Percentiles rank a stretch among this genome's conserved stretches.
These are phyloP conservation scores for Gilbertella persicaria DNA, from an alignment of 371 early-diverging fungal genomes.

Conservation along the genomic window DNA sequence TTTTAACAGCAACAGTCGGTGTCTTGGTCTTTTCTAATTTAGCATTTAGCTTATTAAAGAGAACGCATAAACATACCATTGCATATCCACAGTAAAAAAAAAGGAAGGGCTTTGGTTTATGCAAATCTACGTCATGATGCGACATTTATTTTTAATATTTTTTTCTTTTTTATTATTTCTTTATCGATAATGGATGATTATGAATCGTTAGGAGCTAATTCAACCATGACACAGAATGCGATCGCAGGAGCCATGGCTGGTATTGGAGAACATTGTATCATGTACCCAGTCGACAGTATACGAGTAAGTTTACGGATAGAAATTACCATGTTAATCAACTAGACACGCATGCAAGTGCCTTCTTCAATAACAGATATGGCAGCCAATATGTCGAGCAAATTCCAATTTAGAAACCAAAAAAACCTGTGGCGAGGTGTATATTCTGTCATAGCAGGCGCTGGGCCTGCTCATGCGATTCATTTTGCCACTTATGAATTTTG, in stretches of 20 bases:
- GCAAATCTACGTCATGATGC: background rate
- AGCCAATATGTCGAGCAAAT: too few species aligned
- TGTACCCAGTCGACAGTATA: conserved; percentile 93
- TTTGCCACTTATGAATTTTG: conserved; percentile 92
- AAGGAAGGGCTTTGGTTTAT: too few species aligned
- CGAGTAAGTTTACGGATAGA: conserved; percentile 62
- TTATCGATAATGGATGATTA: conserved; percentile 61
- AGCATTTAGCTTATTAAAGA: background rate
- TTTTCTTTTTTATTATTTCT: background rate
- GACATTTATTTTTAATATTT: background rate
- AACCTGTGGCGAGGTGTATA: conserved; percentile 90
- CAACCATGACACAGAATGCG: conserved; percentile 77
- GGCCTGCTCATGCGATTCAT: conserved; percentile 95
- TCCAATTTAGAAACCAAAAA: conserved; percentile 13
- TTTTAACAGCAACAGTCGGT: conserved; percentile 2
- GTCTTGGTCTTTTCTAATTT: background rate
- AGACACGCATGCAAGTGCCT: conserved; percentile 52
- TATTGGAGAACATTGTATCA: conserved; percentile 93
- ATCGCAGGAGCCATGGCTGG: conserved; percentile 96
- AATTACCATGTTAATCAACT: conserved; percentile 4
- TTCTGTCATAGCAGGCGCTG: conserved; percentile 90
- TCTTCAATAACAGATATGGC: conserved; percentile 16
- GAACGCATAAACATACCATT: background rate
- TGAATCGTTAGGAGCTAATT: conserved; percentile 83
- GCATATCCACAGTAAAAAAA: too few species aligned